These are phyloP conservation scores for Coniferiporia weirii DNA, from an alignment of 1,284 basidiomycete species.

Conservation along the genomic window DNA sequence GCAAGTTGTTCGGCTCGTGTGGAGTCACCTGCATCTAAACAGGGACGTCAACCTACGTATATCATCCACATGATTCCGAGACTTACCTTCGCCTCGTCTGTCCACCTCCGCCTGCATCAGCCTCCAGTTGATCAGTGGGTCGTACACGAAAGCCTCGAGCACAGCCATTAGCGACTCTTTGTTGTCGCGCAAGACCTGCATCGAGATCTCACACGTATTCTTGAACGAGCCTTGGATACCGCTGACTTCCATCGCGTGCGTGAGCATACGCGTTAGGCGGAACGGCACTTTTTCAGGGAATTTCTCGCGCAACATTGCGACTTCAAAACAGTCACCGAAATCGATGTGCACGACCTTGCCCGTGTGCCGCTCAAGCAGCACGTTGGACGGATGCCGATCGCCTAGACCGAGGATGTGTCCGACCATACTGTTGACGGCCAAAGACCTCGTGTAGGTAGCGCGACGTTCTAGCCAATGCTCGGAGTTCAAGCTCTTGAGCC, in stretches of 20 bases:
- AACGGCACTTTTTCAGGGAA: conserved; percentile 99
- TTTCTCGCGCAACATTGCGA: conserved; percentile 95
- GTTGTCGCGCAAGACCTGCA: conserved; percentile 94
- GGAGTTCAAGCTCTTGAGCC: conserved; percentile 93
- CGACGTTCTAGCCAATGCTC: conserved; percentile 98
- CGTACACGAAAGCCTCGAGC: conserved; percentile 91
- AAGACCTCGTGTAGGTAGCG: conserved; percentile 93
- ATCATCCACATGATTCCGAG: background rate
- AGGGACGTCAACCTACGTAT: conserved; percentile 1
- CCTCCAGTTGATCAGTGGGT: conserved; percentile 86
- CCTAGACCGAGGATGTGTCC: conserved; percentile 97
- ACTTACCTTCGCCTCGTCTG: conserved; percentile 52
- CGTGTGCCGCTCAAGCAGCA: conserved; percentile 87
- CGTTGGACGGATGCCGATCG: conserved; percentile 97
- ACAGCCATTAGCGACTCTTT: conserved; percentile 98
- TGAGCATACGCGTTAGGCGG: conserved; percentile 96
- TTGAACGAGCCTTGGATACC: conserved; percentile 98
- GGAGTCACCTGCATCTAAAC: conserved; percentile 40
- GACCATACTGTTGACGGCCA: conserved; percentile 96
- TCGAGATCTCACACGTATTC: conserved; percentile 94
- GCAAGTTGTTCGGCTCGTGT: conserved; percentile 57
- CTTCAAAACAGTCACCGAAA: conserved; percentile 94
- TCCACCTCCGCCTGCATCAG: conserved; percentile 74
- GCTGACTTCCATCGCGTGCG: conserved; percentile 99
- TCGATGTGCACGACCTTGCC: conserved; percentile 98